phyloP scores from a whole-genome alignment of 495 filamentous ascomycete species.

The Niebla homalea region DNA sequence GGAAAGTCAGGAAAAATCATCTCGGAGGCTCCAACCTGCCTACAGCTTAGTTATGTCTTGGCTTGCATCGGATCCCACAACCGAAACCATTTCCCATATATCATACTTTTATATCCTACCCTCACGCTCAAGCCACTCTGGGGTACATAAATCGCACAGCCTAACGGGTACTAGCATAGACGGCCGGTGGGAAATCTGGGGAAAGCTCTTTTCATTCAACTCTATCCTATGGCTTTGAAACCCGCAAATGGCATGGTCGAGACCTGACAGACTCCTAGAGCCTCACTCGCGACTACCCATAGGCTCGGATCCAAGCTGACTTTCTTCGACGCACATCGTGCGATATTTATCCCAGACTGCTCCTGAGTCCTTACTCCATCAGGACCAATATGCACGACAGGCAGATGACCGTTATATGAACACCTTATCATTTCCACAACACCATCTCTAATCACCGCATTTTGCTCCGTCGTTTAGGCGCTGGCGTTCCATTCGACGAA shows the following conservation, averaged over 20 bases:
- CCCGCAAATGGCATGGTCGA: background rate
- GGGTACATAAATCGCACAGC: background rate
- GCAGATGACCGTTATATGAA: background rate
- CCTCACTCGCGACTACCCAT: background rate
- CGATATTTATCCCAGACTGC: too few relatives aligned
- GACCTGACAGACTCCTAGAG: background rate
- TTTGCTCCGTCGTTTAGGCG: slow-evolving; percentile 14
- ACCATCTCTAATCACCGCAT: background rate
- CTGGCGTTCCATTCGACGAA: slow-evolving; percentile 14
- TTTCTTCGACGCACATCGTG: background rate
- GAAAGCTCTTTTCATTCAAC: background rate
- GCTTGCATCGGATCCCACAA: too few relatives aligned
- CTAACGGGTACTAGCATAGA: background rate
- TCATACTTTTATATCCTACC: too few relatives aligned
- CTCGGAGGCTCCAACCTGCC: too few relatives aligned
- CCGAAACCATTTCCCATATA: too few relatives aligned
- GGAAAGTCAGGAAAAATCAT: too few relatives aligned
- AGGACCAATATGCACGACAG: background rate
- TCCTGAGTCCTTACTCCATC: too few relatives aligned
- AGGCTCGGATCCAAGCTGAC: slow-evolving; percentile 8
- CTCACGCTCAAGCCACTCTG: slow-evolving; percentile 1
- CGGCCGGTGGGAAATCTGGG: background rate
- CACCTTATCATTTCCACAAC: background rate
- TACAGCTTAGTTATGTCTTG: too few relatives aligned
- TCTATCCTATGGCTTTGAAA: background rate